These are phyloP conservation scores for Sporothrix protearum DNA, from an alignment of 2,329 filamentous ascomycete species.

Conservation along the genomic window DNA sequence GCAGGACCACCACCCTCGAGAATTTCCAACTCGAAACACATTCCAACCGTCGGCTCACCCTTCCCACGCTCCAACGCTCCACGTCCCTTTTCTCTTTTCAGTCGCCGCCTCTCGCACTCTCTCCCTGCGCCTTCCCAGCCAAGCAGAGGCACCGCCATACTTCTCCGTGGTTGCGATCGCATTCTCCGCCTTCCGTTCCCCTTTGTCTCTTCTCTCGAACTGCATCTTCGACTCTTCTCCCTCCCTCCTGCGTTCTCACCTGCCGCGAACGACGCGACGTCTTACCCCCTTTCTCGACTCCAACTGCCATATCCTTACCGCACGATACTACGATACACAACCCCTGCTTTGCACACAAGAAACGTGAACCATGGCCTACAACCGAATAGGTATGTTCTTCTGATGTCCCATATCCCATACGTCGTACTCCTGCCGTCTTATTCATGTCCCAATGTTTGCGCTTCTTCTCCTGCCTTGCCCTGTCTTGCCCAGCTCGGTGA, in stretches of 20 bases:
- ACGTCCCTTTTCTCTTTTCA: background rate
- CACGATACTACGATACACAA: background rate
- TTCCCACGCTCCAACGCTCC: background rate
- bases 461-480: background rate
- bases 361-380: slow-evolving; percentile 61
- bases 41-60: slow-evolving; percentile 25
- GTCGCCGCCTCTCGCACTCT: background rate
- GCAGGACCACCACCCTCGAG: slow-evolving; percentile 7
- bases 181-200: background rate
- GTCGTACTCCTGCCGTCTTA: background rate
- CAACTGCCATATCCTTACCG: background rate
- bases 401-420: background rate
- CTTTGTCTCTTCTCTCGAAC: background rate
- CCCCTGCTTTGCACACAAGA: slow-evolving; percentile 12
- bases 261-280: background rate
- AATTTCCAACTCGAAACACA: slow-evolving; percentile 26
- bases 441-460: background rate
- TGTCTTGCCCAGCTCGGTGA: slow-evolving; percentile 1
- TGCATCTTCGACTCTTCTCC: background rate
- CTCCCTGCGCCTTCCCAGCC: slow-evolving; percentile 1
- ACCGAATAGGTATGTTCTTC: slow-evolving; percentile 62
- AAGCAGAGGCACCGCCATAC: slow-evolving; percentile 13
- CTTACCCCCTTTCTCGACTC: background rate
- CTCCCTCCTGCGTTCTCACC: background rate
- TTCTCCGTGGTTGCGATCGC: slow-evolving; percentile 14